Conservation (phyloP, 768 basidiomycete species). For the Imleria badia region DNA sequence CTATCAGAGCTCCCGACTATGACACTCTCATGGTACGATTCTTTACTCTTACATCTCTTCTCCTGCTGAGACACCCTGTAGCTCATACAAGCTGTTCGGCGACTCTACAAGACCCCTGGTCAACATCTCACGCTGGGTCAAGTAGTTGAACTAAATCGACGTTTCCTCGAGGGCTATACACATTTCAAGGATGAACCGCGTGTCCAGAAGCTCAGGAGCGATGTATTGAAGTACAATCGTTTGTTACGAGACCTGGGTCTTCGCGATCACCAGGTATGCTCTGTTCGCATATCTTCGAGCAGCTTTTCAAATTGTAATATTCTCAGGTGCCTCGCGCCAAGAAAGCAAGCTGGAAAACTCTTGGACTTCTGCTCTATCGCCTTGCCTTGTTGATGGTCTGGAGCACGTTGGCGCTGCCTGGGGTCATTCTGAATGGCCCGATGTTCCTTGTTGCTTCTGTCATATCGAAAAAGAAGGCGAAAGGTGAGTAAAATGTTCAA, state of each 20-base stretch:
- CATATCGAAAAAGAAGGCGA: constrained; percentile 86
- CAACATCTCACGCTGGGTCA: constrained; percentile 93
- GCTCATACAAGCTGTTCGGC: constrained; percentile 94
- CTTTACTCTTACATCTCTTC: background rate
- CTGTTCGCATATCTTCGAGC: background rate
- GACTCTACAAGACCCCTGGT: constrained; percentile 91
- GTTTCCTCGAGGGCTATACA: constrained; percentile 89
- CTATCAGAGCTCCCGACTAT: constrained; percentile 92
- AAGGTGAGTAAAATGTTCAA: constrained; percentile 48
- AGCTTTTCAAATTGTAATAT: constrained; percentile 1
- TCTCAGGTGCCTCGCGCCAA: constrained; percentile 81
- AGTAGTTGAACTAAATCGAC: constrained; percentile 91
- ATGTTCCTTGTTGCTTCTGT: constrained; percentile 90
- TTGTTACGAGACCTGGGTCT: constrained; percentile 85
- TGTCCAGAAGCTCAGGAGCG: constrained; percentile 73
- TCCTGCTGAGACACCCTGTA: constrained; percentile 31
- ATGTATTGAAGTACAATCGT: constrained; percentile 90
- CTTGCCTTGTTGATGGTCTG: constrained; percentile 74
- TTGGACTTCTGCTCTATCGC: constrained; percentile 83
- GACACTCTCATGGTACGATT: constrained; percentile 92
- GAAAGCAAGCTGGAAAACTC: constrained; percentile 82
- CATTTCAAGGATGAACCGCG: constrained; percentile 92
- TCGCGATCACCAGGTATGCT: constrained; percentile 83
- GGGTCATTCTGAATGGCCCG: constrained; percentile 87
- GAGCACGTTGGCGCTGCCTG: constrained; percentile 84